Evolutionary conservation across 176 grass and related monocot genomes (phyloP).

Genomic region (Oryza coarctata): DNA sequence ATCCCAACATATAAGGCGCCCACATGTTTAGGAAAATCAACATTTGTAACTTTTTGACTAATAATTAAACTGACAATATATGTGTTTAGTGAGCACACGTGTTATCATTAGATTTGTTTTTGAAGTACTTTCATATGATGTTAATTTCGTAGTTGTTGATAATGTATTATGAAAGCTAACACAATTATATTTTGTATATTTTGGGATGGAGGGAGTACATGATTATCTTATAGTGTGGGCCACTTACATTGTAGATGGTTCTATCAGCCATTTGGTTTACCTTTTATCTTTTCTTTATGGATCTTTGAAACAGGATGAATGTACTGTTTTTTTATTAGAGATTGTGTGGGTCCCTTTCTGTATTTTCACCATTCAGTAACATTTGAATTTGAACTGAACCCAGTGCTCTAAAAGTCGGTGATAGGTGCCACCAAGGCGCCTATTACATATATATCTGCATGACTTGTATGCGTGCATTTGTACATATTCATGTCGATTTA

Average conservation of each 20-base stretch:
- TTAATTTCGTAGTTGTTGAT: background rate
- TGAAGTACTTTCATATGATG: background rate
- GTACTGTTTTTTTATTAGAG: background rate
- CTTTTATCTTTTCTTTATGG: background rate
- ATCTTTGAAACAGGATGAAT: conserved; percentile 5
- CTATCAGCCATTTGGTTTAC: conserved; percentile 15
- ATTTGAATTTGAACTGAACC: background rate
- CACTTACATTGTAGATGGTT: background rate
- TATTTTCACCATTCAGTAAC: background rate
- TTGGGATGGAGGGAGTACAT: background rate
- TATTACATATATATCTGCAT: background rate
- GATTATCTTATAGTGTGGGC: conserved; percentile 14
- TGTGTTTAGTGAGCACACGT: background rate
- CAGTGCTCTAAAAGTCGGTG: background rate
- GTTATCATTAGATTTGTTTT: background rate
- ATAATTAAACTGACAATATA: background rate
- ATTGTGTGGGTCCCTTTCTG: background rate
- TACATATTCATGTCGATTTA: background rate
- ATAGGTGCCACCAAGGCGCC: background rate
- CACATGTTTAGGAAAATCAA: background rate
- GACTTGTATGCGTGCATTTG: background rate
- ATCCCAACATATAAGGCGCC: background rate
- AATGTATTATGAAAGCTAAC: background rate
- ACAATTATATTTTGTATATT: background rate
- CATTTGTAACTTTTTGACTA: background rate